Percentiles rank a stretch among this genome's conserved stretches.
phyloP scores from a whole-genome alignment of 2,329 filamentous ascomycete genomes.

The Botrytis deweyae region DNA sequence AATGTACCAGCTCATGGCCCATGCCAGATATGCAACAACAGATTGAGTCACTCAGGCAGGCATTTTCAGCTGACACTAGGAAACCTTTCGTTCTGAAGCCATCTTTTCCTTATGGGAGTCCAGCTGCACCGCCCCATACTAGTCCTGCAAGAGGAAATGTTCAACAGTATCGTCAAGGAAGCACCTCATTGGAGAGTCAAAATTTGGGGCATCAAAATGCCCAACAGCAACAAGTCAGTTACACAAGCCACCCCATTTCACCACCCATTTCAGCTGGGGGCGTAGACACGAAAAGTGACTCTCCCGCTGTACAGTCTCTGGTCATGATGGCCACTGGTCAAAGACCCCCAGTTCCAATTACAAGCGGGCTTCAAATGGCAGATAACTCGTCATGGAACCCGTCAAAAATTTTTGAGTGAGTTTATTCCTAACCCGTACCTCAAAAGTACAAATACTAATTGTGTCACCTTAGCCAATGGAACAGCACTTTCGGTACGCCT shows the following conservation, averaged over 20 bases:
- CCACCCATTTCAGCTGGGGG: conserved; percentile 74
- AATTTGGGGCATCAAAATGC: conserved; percentile 52
- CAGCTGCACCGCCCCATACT: conserved; percentile 41
- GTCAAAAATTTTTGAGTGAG: conserved; percentile 85
- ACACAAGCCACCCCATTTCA: conserved; percentile 69
- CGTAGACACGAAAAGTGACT: conserved; percentile 74
- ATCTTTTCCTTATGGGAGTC: conserved; percentile 83
- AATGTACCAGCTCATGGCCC: conserved; percentile 77
- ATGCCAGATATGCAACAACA: conserved; percentile 89
- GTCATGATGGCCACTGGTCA: conserved; percentile 64
- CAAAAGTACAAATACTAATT: conserved; percentile 33
- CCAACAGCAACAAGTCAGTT: conserved; percentile 60
- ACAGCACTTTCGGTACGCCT: conserved; percentile 78
- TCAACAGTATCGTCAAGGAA: conserved; percentile 36
- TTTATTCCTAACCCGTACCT: conserved; percentile 30
- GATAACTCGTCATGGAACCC: conserved; percentile 78
- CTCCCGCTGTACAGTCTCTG: conserved; percentile 68
- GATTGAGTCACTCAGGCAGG: conserved; percentile 83
- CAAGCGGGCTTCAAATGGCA: conserved; percentile 43
- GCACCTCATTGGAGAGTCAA: conserved; percentile 42
- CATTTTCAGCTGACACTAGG: conserved; percentile 81
- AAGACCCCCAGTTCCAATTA: conserved; percentile 48
- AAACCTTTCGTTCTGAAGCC: conserved; percentile 89
- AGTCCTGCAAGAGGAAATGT: conserved; percentile 31
- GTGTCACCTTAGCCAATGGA: conserved; percentile 72